Evolutionary conservation across 2,329 filamentous ascomycete species (phyloP), one percentile per base, ranked within the genome.

Genomic region (Talaromyces amestolkiae): DNA sequence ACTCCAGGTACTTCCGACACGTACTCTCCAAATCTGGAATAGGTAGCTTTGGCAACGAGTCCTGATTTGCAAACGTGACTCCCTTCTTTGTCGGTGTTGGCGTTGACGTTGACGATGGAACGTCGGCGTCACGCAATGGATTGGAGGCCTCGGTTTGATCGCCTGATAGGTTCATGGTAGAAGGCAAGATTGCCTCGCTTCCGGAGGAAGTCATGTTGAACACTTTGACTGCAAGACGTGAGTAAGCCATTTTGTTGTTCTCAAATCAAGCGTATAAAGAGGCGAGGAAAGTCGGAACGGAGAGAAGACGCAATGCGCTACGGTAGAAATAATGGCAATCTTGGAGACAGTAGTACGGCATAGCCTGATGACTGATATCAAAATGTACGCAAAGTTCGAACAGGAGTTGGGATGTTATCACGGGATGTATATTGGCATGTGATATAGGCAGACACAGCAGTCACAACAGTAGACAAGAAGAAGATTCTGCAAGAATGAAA

Each of bases 321-420:
- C 91, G 91, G 83, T 91, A 95, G 81, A 96, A 96, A 81, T 96
- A 96, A 78, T 96, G 92, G 75, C 91, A 96, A 79, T 96, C 91
- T 84, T 95, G 89, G 65, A 91, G 83, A 79, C 84, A 96, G 79
- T 92, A 94, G 73, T 85, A 79, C 83, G 91, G 91, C 91, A 96
- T 96, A 70, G 75, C 61, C 61, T 41, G 13, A 31, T 39, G 45
- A 33, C 39, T 43, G 31, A 39, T 51, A 27, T 13, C 33, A 22
- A 22, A 17, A 37, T 15, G 33, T 35, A 37, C 19, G 33, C n/a
- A 53, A 10, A 31, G 27, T 31, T 5, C 27, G 5, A 27, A 33
- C 7, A 19, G 49, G 11, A 6, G 15, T 33, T 33, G 49, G 47
- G 47, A 31, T 56, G 10, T 39, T 37, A 37, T 37, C 53, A 56